Evolutionary conservation across 257 asterid genomes (phyloP), one percentile per base, ranked within the genome.

Genomic region (Fraxinus cuspidata): DNA sequence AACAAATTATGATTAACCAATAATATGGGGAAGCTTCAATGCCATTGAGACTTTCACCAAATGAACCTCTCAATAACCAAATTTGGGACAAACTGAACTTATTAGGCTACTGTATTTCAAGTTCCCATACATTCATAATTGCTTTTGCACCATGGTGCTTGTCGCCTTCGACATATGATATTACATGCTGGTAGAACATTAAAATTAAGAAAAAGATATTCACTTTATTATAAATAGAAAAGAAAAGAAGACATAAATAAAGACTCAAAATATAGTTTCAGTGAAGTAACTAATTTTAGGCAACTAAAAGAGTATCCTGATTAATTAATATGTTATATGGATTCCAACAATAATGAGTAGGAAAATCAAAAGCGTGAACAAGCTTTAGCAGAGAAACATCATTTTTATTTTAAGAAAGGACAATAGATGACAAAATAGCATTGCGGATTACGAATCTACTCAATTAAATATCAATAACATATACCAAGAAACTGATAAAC

Each of bases 1-100:
- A 75, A 65, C 71, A 69, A 68, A 70, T 35, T 5, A 37, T 8
- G 23, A 15, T 51, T 5, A 4, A 21, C 63, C 6, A 53, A 53
- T 4, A 2, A 6, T 18, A 19, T 53, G 8, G 64, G n/a, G 64
- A 18, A 84, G 97, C 97, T 86, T 92, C 97, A 70, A 92, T 92
- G 90, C 97, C 90, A 83, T 92, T 91, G 35, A 92, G 97, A 82
- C 88, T 93, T 86, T 91, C 92, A 31, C 96, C 96, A 72, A 89
- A 90, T 53, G 96, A 91, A 72, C 96, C 97, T 15, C 96, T 94
- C 34, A 89, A 79, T 35, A 92, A 85, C 97, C 97, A 92, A 80
- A 92, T 85, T 86, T 92, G 97, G 58, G 97, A 91, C 84, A 88
- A 81, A 81, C 97, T 92, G 82, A 91, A 89, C 87, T 92, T 96